Evolutionary conservation across 352 stramenopile species (phyloP).

Genomic region (Phytopythium helicoides): DNA sequence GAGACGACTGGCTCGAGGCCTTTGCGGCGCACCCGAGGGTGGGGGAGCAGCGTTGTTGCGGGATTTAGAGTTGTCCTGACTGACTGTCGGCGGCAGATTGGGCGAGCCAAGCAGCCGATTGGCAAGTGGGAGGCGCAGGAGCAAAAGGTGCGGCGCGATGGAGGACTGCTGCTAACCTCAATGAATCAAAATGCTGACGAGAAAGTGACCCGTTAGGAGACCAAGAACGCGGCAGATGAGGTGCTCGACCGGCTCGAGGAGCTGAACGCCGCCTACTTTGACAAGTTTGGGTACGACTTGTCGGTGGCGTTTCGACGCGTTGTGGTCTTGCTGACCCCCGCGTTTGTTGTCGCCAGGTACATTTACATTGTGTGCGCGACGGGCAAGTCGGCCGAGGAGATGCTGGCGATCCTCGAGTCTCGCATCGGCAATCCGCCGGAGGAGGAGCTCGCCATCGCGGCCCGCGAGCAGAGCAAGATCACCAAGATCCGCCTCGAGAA

Average conservation of each 20-base stretch:
- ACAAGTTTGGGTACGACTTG: slow-evolving; percentile 53
- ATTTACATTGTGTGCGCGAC: slow-evolving; percentile 84
- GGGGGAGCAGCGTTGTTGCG: slow-evolving; percentile 5
- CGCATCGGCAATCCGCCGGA: slow-evolving; percentile 41
- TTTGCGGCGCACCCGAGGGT: slow-evolving; percentile 67
- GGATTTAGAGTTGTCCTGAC: background rate
- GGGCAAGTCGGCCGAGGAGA: slow-evolving; percentile 71
- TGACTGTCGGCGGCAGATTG: slow-evolving; percentile 40
- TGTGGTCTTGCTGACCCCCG: background rate
- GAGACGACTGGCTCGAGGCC: slow-evolving; percentile 65
- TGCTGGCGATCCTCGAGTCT: slow-evolving; percentile 67
- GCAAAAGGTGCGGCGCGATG: slow-evolving; percentile 51
- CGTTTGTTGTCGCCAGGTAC: slow-evolving; percentile 28
- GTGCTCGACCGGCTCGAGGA: slow-evolving; percentile 58
- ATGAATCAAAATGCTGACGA: background rate
- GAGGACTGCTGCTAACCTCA: too few relatives aligned
- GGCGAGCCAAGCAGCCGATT: slow-evolving; percentile 59
- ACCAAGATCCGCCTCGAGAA: slow-evolving; percentile 69
- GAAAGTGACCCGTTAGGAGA: slow-evolving; percentile 25
- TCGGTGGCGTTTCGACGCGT: background rate
- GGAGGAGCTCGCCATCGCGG: slow-evolving; percentile 54
- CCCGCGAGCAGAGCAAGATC: slow-evolving; percentile 76
- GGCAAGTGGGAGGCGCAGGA: slow-evolving; percentile 75
- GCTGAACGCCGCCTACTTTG: slow-evolving; percentile 66
- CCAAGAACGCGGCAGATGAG: slow-evolving; percentile 42